Evolutionary conservation across 306 rosid species (phyloP), one percentile per base, ranked within the genome.

Genomic region (Pyrus bretschneideri): DNA sequence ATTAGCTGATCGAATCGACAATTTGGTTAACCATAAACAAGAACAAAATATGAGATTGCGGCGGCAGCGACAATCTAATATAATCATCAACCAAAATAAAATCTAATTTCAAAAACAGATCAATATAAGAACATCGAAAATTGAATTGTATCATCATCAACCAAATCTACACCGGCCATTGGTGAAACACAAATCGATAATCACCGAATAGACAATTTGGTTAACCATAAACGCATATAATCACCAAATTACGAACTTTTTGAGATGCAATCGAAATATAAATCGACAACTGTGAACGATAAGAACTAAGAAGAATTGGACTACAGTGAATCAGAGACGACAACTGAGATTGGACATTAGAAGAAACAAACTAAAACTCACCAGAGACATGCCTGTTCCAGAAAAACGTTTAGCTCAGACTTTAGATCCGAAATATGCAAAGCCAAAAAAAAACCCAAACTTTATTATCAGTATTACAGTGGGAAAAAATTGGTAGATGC

Each of bases 331-430:
- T 9, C 51, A 40, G 45, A 65, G 5, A 22, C 9, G 6, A 31
- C 0, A 58, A 44, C 9, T 18, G 3, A 66, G 23, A 60, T 4
- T 23, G 6, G 59, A 52, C 2, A 35, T n/a, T 25, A 22, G 9
- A 52, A 62, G 1, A 63, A 63, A 30, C 68, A 30, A 46, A 46
- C 18, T 46, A 31, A 55, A n/a, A 84, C 96, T 83, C 82, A 87
- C 93, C 86, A 92, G 88, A 77, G 92, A 88, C 96, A 92, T 88
- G 79, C 87, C 88, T 89, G 11, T 80, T 62, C 21, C 42, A 77
- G 80, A 83, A 80, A 81, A 79, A 75, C 58, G 82, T 31, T 77
- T 79, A 59, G 73, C 87, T 35, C 85, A 40, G 67, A 83, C 35
- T 38, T 27, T 76, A 80, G 96, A 92, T 87, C 93, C 84, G 88